These are phyloP conservation scores for Rhodotorula sp. DNA, from an alignment of 1,284 basidiomycete species.

Conservation along the genomic window DNA sequence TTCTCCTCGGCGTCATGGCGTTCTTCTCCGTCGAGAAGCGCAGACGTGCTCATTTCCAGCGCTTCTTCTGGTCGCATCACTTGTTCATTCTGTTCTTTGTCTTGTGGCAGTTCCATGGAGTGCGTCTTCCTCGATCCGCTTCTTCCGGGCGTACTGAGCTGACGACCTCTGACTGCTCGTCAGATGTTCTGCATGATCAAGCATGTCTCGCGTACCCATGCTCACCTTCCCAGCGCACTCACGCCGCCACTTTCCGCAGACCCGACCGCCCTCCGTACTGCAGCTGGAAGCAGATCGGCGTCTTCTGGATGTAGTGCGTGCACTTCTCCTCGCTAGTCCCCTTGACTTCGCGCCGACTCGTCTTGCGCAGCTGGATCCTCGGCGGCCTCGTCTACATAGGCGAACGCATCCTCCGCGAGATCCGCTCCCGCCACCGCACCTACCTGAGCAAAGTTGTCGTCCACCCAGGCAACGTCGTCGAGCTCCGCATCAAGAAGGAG, in stretches of 20 bases:
- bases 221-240: too few species aligned
- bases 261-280: slow-evolving; percentile 83
- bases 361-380: slow-evolving; percentile 61
- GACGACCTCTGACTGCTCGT: not conserved
- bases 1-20: slow-evolving; percentile 68
- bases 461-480: slow-evolving; percentile 83
- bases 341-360: not conserved
- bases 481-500: slow-evolving; percentile 91
- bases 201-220: not conserved
- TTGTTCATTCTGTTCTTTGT: slow-evolving; percentile 86
- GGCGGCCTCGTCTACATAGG: slow-evolving; percentile 78
- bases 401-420: slow-evolving; percentile 81
- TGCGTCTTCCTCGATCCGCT: slow-evolving; percentile 49
- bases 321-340: not conserved
- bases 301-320: slow-evolving; percentile 73
- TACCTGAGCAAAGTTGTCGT: slow-evolving; percentile 86
- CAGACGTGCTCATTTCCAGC: slow-evolving; percentile 57
- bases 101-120: slow-evolving; percentile 84
- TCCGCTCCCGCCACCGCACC: slow-evolving; percentile 79
- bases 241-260: slow-evolving; percentile 47
- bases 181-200: slow-evolving; percentile 40
- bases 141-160: not conserved
- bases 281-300: slow-evolving; percentile 75
- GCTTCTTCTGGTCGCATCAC: slow-evolving; percentile 70
- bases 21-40: slow-evolving; percentile 77